Evolutionary conservation across 768 basidiomycete species (phyloP).

Genomic region (Collybia nuda): DNA sequence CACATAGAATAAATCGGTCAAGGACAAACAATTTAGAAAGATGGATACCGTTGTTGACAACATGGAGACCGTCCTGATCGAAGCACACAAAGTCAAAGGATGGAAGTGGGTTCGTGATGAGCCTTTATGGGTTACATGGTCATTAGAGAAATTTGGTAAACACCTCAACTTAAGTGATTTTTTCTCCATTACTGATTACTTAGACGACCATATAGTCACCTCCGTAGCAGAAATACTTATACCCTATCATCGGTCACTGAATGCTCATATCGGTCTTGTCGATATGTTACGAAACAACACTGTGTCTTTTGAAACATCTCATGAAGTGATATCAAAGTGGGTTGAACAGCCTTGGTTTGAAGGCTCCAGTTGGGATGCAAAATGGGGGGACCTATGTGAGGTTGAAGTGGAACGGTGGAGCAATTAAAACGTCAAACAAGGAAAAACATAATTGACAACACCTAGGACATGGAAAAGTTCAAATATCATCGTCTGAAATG

Average conservation of each 20-base stretch:
- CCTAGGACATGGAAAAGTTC: not conserved
- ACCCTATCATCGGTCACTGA: slow-evolving; percentile 68
- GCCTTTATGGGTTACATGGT: slow-evolving; percentile 82
- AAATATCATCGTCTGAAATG: slow-evolving; percentile 73
- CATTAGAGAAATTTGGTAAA: slow-evolving; percentile 75
- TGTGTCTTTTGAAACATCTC: slow-evolving; percentile 67
- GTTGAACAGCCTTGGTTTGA: slow-evolving; percentile 65
- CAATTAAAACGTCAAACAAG: slow-evolving; percentile 7
- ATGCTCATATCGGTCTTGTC: slow-evolving; percentile 54
- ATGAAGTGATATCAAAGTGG: slow-evolving; percentile 65
- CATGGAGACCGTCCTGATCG: slow-evolving; percentile 61
- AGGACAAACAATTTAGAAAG: slow-evolving; percentile 73
- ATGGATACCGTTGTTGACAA: slow-evolving; percentile 65
- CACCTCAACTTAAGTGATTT: not conserved
- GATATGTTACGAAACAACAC: slow-evolving; percentile 62
- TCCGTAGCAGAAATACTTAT: slow-evolving; percentile 54
- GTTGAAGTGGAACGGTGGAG: slow-evolving; percentile 79
- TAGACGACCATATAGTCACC: slow-evolving; percentile 38
- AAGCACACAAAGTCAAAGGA: slow-evolving; percentile 72
- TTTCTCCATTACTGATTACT: not conserved
- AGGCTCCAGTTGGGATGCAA: slow-evolving; percentile 66
- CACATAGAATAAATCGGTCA: not conserved
- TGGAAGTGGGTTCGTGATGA: slow-evolving; percentile 70
- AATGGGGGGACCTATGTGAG: slow-evolving; percentile 78
- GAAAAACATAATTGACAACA: slow-evolving; percentile 13